Base-by-base conservation (phyloP, 192 early-diverging fungal species). In the Coemansia sp. region DNA sequence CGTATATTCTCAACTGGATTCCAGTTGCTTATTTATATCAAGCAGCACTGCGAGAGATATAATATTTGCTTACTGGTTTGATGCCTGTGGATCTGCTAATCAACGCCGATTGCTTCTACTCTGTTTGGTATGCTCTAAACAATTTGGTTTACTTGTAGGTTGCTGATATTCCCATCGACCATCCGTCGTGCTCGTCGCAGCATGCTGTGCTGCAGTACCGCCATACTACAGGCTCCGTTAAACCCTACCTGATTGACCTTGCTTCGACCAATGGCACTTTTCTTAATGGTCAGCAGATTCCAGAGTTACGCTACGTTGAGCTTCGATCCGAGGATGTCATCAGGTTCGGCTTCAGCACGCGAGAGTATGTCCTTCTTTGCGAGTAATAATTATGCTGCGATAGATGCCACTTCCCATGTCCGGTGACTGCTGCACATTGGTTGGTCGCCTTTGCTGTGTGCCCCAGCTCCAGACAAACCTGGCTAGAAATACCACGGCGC, bases 191-290 rank as follows among this genome's bases (percentile, higher is more conserved):
- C 68, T 95, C 94, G 5, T 92, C 90, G 62, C 96, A 98, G 75
- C 96, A 98, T 67, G 93, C 95, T 3, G 96, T 92, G 1, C 68
- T 98, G 30, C 96, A 98, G 72, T 96, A 85, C 74, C 87, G 94
- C 52, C 89, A 87, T 54, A 72, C 91, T 5, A 78, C 70, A 11
- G 73, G 56, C 46, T 29, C 57, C 11, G 56, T 68, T 31, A 75
- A 64, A 59, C 94, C 94, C 20, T 98, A 95, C 63, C 78, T 98
- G 27, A 95, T 98, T 32, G 96, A 98, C 66, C 82, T 98, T 33
- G 89, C 90, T 46, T 93, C 94, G 30, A 88, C 93, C 10, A 98
- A 98, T 68, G 94, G 94, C 24, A 94, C 93, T 3, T 90, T 86
- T 65, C 83, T 98, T 11, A 98, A 98, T 82, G 89, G 89, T 3